Conservation (phyloP, 345 rosid species). For the Cardamine occulta region DNA sequence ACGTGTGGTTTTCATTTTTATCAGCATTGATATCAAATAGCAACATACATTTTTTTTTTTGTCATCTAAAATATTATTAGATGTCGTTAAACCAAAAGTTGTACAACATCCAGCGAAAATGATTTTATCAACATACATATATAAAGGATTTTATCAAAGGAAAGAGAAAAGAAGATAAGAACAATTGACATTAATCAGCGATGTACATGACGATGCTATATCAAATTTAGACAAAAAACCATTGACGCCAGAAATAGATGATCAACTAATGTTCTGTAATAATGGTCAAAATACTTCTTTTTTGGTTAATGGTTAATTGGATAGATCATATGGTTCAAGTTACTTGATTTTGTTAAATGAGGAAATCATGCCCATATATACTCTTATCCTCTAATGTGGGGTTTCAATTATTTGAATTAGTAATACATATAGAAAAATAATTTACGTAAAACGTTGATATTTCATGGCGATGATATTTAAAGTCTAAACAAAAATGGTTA, state of each 20-base stretch:
- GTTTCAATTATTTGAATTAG: not conserved
- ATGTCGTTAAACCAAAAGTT: too few species aligned
- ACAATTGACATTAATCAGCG: not conserved
- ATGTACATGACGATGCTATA: not conserved
- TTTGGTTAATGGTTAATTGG: not conserved
- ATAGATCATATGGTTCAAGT: not conserved
- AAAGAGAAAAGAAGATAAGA: not conserved
- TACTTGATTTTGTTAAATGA: not conserved
- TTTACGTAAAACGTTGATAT: not conserved
- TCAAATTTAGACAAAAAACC: not conserved
- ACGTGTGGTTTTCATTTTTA: conserved; percentile 9
- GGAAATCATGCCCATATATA: not conserved
- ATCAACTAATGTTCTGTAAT: not conserved
- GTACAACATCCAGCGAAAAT: too few species aligned
- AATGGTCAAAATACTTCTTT: not conserved
- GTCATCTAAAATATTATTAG: too few species aligned
- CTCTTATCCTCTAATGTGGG: not conserved
- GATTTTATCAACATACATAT: too few species aligned
- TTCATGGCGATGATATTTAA: not conserved
- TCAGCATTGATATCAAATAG: not conserved
- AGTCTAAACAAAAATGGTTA: not conserved
- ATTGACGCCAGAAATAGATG: not conserved
- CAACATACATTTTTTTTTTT: not conserved
- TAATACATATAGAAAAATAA: not conserved
- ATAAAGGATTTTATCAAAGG: not conserved